Percentiles rank a stretch among this genome's conserved stretches.
phyloP scores from a whole-genome alignment of 495 filamentous ascomycete species.

The Ramalina intermedia region DNA sequence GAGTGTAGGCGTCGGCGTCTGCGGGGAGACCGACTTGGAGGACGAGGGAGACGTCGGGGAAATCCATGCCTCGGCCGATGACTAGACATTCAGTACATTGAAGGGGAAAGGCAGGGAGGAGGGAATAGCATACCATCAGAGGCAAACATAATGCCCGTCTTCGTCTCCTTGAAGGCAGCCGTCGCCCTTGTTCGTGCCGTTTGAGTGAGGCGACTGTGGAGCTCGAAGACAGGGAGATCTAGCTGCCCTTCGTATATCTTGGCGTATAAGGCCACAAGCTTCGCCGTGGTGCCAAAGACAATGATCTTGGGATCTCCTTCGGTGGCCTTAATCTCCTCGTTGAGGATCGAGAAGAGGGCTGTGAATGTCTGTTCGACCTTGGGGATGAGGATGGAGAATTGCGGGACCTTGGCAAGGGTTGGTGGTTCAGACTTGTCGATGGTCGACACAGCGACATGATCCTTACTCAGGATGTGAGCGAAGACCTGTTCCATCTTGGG shows the following conservation, averaged over 20 bases:
- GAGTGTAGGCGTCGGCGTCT: constrained; percentile 69
- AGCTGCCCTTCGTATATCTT: constrained; percentile 32
- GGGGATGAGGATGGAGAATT: constrained; percentile 42
- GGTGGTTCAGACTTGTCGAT: constrained; percentile 44
- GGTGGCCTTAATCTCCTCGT: constrained; percentile 26
- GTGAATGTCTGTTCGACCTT: constrained; percentile 38
- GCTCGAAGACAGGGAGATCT: constrained; percentile 33
- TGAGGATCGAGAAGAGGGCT: constrained; percentile 32
- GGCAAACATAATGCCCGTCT: constrained; percentile 43
- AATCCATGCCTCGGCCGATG: constrained; percentile 75
- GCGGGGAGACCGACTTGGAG: constrained; percentile 67
- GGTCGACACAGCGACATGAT: constrained; percentile 47
- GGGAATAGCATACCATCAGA: constrained; percentile 31
- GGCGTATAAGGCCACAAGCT: constrained; percentile 41
- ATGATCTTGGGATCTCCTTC: constrained; percentile 43
- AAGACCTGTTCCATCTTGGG: constrained; percentile 47
- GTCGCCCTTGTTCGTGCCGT: constrained; percentile 41
- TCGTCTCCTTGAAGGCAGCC: constrained; percentile 40
- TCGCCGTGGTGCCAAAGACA: constrained; percentile 53
- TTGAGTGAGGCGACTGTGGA: constrained; percentile 47
- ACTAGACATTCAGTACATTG: constrained; percentile 38
- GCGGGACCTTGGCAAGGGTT: constrained; percentile 47
- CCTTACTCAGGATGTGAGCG: constrained; percentile 36
- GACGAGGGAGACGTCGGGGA: constrained; percentile 83
- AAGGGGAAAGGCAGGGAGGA: neutral